Percentiles rank a stretch among this genome's conserved stretches.
These are phyloP conservation scores for Citrus mangshanensis DNA, from an alignment of 345 rosid species.

Conservation along the genomic window DNA sequence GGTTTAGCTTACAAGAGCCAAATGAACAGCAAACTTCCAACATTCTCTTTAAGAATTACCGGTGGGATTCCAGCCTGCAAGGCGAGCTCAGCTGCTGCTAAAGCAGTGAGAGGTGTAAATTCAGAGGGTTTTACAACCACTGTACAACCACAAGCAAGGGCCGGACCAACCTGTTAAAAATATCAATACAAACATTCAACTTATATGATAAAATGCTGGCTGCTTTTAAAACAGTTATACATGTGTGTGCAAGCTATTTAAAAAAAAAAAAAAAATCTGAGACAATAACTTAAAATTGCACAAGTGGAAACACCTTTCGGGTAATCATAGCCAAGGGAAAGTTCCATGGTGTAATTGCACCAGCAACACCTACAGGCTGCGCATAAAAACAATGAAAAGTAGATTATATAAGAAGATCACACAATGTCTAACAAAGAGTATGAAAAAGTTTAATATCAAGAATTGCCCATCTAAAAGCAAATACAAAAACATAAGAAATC, in stretches of 20 bases:
- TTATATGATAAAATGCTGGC: not conserved
- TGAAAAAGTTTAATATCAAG: not conserved
- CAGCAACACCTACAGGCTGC: slow-evolving; percentile 98
- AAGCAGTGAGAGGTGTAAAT: slow-evolving; percentile 90
- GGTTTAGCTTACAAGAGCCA: not conserved
- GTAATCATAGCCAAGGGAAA: slow-evolving; percentile 99
- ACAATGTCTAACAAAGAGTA: not conserved
- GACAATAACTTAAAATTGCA: slow-evolving; percentile 8
- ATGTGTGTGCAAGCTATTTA: not conserved
- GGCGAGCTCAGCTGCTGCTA: slow-evolving; percentile 92
- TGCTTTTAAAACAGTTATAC: slow-evolving; percentile 2
- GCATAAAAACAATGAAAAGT: slow-evolving; percentile 17
- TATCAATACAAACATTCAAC: slow-evolving; percentile 13
- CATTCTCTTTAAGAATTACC: slow-evolving; percentile 40
- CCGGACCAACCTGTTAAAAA: slow-evolving; percentile 84
- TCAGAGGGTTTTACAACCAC: slow-evolving; percentile 95
- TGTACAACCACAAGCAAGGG: slow-evolving; percentile 98
- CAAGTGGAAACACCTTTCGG: slow-evolving; percentile 64
- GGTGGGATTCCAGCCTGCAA: slow-evolving; percentile 98
- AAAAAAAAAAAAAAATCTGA: not conserved
- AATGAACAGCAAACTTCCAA: not conserved
- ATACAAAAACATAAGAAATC: not conserved
- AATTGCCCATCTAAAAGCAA: slow-evolving; percentile 2
- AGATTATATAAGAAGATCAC: not conserved
- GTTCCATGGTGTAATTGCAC: slow-evolving; percentile 96